phyloP scores from a whole-genome alignment of 495 filamentous ascomycete species.

The Letharia columbiana region DNA sequence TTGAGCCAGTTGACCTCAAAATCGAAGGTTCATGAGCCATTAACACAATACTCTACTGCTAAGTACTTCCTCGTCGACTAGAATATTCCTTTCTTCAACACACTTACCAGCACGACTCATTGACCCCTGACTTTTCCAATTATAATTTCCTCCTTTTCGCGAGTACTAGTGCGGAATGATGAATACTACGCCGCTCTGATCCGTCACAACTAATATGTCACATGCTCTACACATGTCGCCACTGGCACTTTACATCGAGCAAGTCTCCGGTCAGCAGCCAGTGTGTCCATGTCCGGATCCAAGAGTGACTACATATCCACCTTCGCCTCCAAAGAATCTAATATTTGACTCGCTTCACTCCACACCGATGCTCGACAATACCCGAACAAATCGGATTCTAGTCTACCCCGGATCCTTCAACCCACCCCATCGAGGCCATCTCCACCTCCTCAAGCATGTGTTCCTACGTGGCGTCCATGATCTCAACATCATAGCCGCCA shows the following conservation, averaged over 20 bases:
- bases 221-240: not conserved
- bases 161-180: not conserved
- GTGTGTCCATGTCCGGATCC: not conserved
- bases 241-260: conserved; percentile 11
- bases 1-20: too few relatives aligned
- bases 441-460: conserved; percentile 5
- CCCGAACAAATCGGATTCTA: conserved; percentile 19
- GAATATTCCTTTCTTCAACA: too few relatives aligned
- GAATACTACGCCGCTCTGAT: not conserved
- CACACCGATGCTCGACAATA: not conserved
- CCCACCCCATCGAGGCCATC: conserved; percentile 24
- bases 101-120: not conserved
- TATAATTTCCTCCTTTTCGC: not conserved
- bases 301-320: not conserved
- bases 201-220: not conserved
- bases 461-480: not conserved
- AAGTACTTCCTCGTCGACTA: too few relatives aligned
- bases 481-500: conserved; percentile 4
- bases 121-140: not conserved
- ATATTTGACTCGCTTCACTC: not conserved
- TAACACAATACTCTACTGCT: too few relatives aligned
- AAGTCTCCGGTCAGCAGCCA: not conserved
- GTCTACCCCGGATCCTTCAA: conserved; percentile 29
- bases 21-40: too few relatives aligned
- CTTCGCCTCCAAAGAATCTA: not conserved